phyloP scores from a whole-genome alignment of 371 early-diverging fungal genomes.

The Mucor sp. region DNA sequence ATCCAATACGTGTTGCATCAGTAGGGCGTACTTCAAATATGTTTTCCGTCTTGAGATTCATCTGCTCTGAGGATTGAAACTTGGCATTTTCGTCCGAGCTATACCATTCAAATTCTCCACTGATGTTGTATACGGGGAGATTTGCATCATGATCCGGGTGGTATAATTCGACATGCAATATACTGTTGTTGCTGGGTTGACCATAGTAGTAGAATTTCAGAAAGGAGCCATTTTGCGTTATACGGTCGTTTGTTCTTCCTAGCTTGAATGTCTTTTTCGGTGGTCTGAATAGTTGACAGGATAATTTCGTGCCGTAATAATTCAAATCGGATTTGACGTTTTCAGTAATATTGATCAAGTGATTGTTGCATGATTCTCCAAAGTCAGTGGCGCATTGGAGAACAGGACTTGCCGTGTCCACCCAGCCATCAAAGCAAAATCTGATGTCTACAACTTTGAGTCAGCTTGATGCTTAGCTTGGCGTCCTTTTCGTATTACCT shows the following conservation, averaged over 20 bases:
- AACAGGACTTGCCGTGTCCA: background rate
- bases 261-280: constrained; percentile 13
- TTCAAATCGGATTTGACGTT: constrained; percentile 21
- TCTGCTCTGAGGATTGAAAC: constrained; percentile 33
- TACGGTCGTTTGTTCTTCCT: constrained; percentile 17
- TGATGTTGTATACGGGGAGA: constrained; percentile 15
- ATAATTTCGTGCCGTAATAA: constrained; percentile 26
- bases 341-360: constrained; percentile 27
- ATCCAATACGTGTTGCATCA: constrained; percentile 21
- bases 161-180: constrained; percentile 28
- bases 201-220: constrained; percentile 37
- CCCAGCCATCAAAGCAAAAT: constrained; percentile 39
- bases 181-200: constrained; percentile 13
- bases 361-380: constrained; percentile 30
- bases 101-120: constrained; percentile 31
- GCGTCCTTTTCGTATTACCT: constrained; percentile 6
- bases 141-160: constrained; percentile 33
- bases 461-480: background rate
- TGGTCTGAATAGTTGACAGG: constrained; percentile 30
- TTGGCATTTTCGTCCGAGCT: constrained; percentile 24
- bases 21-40: constrained; percentile 22
- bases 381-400: constrained; percentile 34
- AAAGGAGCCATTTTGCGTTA: constrained; percentile 17
- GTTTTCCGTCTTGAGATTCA: constrained; percentile 34
- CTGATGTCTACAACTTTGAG: constrained; percentile 24